These are phyloP conservation scores for Alternaria gansuensis DNA, from an alignment of 2,329 filamentous ascomycete genomes.

Conservation along the genomic window DNA sequence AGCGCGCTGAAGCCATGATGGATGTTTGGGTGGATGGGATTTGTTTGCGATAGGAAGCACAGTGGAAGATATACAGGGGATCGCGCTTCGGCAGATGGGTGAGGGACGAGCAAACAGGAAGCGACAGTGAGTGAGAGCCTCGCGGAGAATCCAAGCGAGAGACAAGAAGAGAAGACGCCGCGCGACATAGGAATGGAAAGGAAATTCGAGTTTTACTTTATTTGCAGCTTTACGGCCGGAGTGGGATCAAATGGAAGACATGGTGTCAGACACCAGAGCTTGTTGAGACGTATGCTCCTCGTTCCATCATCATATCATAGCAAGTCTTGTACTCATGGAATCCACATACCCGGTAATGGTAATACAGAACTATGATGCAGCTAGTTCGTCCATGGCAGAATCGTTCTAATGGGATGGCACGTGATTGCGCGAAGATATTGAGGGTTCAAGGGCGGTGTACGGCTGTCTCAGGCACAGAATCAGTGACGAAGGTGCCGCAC, in stretches of 20 bases:
- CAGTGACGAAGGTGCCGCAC: background rate
- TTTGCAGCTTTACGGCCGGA: background rate
- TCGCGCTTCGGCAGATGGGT: slow-evolving; percentile 10
- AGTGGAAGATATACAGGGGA: background rate
- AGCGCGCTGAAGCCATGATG: slow-evolving; percentile 37
- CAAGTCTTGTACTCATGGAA: background rate
- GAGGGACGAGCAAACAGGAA: slow-evolving; percentile 21
- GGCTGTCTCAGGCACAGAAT: background rate
- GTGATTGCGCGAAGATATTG: background rate
- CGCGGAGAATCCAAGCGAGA: background rate
- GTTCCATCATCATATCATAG: background rate
- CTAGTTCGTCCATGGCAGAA: no score
- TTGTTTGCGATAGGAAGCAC: slow-evolving; percentile 5
- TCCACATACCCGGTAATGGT: background rate
- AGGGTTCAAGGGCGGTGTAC: background rate
- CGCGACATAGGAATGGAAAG: background rate
- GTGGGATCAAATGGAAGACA: background rate
- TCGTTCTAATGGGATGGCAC: background rate
- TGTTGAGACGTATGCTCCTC: background rate
- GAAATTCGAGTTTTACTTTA: background rate
- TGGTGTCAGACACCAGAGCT: background rate
- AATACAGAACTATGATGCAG: background rate
- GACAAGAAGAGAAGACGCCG: no score
- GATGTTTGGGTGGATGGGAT: background rate
- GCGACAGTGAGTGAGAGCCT: background rate